Conservation (phyloP, 2,329 filamentous ascomycete genomes). For the Pseudogymnoascus sp. region DNA sequence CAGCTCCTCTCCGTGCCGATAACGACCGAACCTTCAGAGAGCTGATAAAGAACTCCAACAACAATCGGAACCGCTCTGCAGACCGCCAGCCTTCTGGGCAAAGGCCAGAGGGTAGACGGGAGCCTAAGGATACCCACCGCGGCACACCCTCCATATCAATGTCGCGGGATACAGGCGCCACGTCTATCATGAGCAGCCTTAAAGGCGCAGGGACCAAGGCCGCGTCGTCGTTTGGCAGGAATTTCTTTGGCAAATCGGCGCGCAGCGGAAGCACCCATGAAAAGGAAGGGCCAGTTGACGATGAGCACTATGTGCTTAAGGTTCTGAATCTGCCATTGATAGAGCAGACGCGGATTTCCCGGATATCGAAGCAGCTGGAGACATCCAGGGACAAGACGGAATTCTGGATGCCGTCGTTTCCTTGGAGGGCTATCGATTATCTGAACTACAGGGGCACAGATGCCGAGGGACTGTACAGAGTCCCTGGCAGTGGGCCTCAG, state of each 20-base stretch:
- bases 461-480: slow-evolving; percentile 85
- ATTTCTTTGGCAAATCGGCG: slow-evolving; percentile 70
- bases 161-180: slow-evolving; percentile 52
- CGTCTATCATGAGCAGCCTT: slow-evolving; percentile 62
- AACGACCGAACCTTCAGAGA: slow-evolving; percentile 61
- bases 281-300: slow-evolving; percentile 58
- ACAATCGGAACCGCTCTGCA: slow-evolving; percentile 57
- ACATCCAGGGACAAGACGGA: slow-evolving; percentile 91
- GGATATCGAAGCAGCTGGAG: slow-evolving; percentile 83
- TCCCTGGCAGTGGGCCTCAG: slow-evolving; percentile 82
- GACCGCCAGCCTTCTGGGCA: slow-evolving; percentile 49
- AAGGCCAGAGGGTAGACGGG: slow-evolving; percentile 32
- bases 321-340: slow-evolving; percentile 80
- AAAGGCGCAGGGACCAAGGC: slow-evolving; percentile 65
- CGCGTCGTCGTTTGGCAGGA: slow-evolving; percentile 74
- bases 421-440: slow-evolving; percentile 93
- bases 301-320: slow-evolving; percentile 76
- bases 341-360: slow-evolving; percentile 81
- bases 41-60: slow-evolving; percentile 53
- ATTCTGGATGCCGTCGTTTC: slow-evolving; percentile 96
- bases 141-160: slow-evolving; percentile 37
- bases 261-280: slow-evolving; percentile 64
- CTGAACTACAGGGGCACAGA: slow-evolving; percentile 91
- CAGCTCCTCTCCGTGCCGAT: slow-evolving; percentile 48
- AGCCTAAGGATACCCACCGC: slow-evolving; percentile 32